phyloP scores from a whole-genome alignment of 495 filamentous ascomycete genomes.

The Penicillium paradoxum region DNA sequence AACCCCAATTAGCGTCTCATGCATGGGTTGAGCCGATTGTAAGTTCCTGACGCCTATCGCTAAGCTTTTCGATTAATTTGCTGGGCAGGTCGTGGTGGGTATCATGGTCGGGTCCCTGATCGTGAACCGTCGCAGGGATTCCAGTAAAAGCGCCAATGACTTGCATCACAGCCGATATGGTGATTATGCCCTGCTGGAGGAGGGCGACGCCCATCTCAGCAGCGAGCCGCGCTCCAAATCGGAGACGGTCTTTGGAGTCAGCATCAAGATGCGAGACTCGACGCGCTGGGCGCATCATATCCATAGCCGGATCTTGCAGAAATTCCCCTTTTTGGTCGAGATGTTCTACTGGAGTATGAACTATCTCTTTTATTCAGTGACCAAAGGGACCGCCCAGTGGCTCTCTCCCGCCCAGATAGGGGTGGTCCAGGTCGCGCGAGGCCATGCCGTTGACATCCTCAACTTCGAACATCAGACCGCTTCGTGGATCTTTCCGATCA shows the following conservation, averaged over 20 bases:
- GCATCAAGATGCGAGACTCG: slow-evolving; percentile 52
- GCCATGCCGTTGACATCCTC: slow-evolving; percentile 57
- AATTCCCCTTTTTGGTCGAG: slow-evolving; percentile 53
- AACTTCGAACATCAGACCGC: slow-evolving; percentile 54
- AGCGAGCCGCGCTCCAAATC: slow-evolving; percentile 14
- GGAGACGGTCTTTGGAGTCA: slow-evolving; percentile 37
- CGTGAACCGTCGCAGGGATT: slow-evolving; percentile 49
- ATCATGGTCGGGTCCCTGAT: slow-evolving; percentile 56
- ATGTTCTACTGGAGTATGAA: slow-evolving; percentile 69
- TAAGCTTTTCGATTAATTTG: background rate
- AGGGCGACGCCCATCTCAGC: slow-evolving; percentile 24
- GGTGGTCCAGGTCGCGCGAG: slow-evolving; percentile 63
- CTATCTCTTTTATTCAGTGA: slow-evolving; percentile 59
- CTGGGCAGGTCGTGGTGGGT: slow-evolving; percentile 48
- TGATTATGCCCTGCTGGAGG: slow-evolving; percentile 29
- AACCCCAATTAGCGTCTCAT: slow-evolving; percentile 31
- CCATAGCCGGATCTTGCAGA: slow-evolving; percentile 51
- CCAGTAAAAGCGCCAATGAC: slow-evolving; percentile 33
- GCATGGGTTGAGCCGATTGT: slow-evolving; percentile 58
- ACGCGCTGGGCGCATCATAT: slow-evolving; percentile 50
- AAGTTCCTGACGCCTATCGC: slow-evolving; percentile 15
- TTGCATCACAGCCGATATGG: slow-evolving; percentile 6
- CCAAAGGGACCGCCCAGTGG: slow-evolving; percentile 53
- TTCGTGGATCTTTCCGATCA: slow-evolving; percentile 52
- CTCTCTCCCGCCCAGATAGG: slow-evolving; percentile 35